Evolutionary conservation across 208 protist species (phyloP), one percentile per base, ranked within the genome.

Genomic region (Leishmania gerbilli): DNA sequence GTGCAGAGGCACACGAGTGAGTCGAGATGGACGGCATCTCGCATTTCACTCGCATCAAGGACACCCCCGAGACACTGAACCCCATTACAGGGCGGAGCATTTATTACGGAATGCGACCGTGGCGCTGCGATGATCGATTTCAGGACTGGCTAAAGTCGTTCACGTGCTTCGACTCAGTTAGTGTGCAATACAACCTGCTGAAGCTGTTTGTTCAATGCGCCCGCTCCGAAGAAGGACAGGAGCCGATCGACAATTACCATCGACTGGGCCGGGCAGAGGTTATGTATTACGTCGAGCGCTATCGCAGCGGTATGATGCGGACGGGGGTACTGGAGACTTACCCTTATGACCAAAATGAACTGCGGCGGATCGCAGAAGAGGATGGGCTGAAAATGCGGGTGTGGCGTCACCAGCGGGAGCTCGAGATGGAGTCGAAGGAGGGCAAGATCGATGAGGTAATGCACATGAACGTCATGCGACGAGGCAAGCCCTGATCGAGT

Each of bases 361-460:
- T 95, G 3, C 80, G 87, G 1, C 79, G 92, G 21, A 87, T 95
- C 24, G 82, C 88, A 6, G 91, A 95, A 77, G 90, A 94, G 76
- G 93, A 97, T 81, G 92, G 90, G 0, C 40, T 95, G 71, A 93
- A 92, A 84, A 97, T 97, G 93, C 91, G 93, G 75, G 91, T 97
- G 3, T 97, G 91, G 91, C 85, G 93, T 8, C 90, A 95, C 69
- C 93, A 97, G 76, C 89, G 92, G 19, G 88, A 93, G 56, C 68
- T 95, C 0, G 91, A 97, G 76, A 84, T 93, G 77, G 87, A 95
- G 78, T 85, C 92, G 9, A 92, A 88, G 68, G 80, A 93, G 77
- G 91, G 89, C 1, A 91, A 91, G 65, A 89, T 97, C 81, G 93
- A 97, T 60, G 93, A 97, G 68, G 78, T 93, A 27, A 62, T 97